A percentile compares a stretch with the other conserved stretches of the same genome.
These are phyloP conservation scores for Eucalyptus cloeziana DNA, from an alignment of 345 rosid genomes.

Conservation along the genomic window DNA sequence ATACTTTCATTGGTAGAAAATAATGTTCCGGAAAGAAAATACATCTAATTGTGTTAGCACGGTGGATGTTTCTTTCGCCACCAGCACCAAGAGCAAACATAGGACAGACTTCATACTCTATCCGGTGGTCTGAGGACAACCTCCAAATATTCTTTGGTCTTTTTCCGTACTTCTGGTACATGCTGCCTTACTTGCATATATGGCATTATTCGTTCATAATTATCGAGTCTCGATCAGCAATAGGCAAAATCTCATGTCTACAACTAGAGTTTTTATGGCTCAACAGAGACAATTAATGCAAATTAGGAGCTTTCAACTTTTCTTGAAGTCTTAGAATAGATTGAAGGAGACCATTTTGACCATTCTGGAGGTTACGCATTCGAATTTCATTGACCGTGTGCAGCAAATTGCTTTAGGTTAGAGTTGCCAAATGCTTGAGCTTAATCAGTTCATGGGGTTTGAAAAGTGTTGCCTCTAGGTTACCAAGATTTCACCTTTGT, in stretches of 20 bases:
- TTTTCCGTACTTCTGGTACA: background rate
- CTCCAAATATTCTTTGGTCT: background rate
- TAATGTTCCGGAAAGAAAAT: background rate
- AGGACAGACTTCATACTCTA: background rate
- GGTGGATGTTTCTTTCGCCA: background rate
- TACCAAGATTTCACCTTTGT: background rate
- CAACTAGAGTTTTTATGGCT: background rate
- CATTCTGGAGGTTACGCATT: background rate
- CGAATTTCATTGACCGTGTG: background rate
- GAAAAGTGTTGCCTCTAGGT: background rate
- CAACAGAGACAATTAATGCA: background rate
- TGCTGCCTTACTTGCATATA: background rate
- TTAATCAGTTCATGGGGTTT: background rate
- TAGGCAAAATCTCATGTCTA: background rate
- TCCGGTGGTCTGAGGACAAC: background rate
- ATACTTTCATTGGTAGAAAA: background rate
- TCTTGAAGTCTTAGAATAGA: background rate
- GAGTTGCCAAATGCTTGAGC: background rate
- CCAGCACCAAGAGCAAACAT: background rate
- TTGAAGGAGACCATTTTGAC: background rate
- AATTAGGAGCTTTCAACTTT: background rate
- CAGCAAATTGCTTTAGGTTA: background rate
- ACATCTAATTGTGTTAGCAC: background rate
- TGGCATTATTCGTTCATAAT: background rate
- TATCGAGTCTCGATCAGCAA: background rate